Conservation (phyloP, 2,329 filamentous ascomycete species). For the Tricladium varicosporioides region DNA sequence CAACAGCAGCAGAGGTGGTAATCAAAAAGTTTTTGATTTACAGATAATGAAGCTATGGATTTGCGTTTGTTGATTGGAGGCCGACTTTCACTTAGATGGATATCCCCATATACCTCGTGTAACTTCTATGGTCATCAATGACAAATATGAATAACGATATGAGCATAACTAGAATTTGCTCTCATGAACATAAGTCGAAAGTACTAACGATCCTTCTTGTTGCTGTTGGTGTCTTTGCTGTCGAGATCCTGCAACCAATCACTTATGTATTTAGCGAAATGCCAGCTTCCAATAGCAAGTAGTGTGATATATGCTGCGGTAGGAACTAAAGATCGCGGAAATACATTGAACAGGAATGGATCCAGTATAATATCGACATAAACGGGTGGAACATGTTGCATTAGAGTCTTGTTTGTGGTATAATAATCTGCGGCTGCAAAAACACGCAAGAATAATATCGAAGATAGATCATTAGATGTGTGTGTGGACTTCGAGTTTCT, state of each 20-base stretch:
- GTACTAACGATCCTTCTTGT: constrained; percentile 23
- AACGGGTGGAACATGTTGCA: constrained; percentile 72
- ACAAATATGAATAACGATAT: background rate
- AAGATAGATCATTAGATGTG: constrained; percentile 18
- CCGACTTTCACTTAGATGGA: constrained; percentile 14
- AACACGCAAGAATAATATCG: constrained; percentile 56
- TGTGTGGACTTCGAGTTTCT: constrained; percentile 4
- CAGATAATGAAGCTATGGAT: constrained; percentile 2
- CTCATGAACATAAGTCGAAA: background rate
- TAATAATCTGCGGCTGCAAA: constrained; percentile 82
- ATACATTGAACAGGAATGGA: constrained; percentile 74
- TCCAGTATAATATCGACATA: constrained; percentile 82
- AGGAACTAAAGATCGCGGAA: constrained; percentile 75
- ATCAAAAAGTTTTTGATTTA: constrained; percentile 1
- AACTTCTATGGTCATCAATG: constrained; percentile 17
- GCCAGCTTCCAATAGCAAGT: constrained; percentile 48
- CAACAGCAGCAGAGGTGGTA: constrained; percentile 16
- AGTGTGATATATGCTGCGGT: constrained; percentile 66
- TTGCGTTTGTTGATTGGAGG: background rate
- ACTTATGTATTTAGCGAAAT: constrained; percentile 28
- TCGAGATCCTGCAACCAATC: constrained; percentile 21
- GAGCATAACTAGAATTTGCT: too few species aligned
- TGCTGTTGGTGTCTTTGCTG: background rate
- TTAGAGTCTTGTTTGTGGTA: constrained; percentile 69
- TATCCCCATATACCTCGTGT: constrained; percentile 17